phyloP scores from a whole-genome alignment of 257 asterid species.

The Scutellaria barbata region DNA sequence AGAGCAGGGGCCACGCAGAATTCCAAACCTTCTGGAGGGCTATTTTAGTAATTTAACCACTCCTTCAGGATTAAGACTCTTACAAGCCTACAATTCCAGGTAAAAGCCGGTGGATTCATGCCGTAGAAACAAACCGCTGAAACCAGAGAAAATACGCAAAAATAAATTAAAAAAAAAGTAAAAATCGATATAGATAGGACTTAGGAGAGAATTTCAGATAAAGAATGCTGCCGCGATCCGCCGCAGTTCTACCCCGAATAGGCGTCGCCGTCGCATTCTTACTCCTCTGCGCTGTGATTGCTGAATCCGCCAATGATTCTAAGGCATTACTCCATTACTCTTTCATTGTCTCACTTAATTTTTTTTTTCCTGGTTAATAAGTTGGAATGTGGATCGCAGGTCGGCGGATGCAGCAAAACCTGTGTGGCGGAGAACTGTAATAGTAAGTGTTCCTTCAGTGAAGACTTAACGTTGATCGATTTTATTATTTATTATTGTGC shows the following conservation, averaged over 20 bases:
- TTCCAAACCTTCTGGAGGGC: slow-evolving; percentile 37
- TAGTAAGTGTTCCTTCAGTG: slow-evolving; percentile 41
- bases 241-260: slow-evolving; percentile 35
- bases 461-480: background rate
- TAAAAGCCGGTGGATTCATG: too few relatives aligned
- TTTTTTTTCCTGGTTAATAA: background rate
- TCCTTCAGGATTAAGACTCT: background rate
- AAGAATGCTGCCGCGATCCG: slow-evolving; percentile 44
- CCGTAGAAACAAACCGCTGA: background rate
- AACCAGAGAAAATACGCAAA: background rate
- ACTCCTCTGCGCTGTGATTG: slow-evolving; percentile 38
- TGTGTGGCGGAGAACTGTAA: slow-evolving; percentile 79
- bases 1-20: slow-evolving; percentile 37
- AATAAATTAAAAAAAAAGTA: background rate
- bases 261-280: slow-evolving; percentile 48
- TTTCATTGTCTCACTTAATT: background rate
- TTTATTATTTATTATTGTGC: background rate
- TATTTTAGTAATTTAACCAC: slow-evolving; percentile 17
- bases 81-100: background rate
- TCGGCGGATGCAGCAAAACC: slow-evolving; percentile 59
- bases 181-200: background rate
- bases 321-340: slow-evolving; percentile 42
- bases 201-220: slow-evolving; percentile 6
- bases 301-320: slow-evolving; percentile 55
- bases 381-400: slow-evolving; percentile 41